phyloP scores from a whole-genome alignment of 257 asterid genomes.

The Penstemon newberryi region DNA sequence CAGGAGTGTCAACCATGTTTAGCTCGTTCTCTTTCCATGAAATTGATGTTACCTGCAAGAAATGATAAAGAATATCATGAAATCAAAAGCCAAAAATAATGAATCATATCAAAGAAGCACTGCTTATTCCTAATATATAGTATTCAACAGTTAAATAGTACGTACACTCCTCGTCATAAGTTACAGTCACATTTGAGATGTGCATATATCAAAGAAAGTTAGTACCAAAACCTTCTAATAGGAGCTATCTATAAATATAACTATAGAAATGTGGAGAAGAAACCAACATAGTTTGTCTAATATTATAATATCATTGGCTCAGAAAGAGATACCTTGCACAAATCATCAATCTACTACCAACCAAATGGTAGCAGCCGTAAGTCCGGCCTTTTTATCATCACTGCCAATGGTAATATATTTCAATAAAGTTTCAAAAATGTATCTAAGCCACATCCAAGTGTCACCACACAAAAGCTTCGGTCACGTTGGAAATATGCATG shows the following conservation, averaged over 20 bases:
- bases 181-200: no score
- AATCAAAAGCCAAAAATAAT: neutral
- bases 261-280: neutral
- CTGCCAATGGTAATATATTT: constrained; percentile 41
- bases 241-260: no score
- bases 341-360: constrained; percentile 83
- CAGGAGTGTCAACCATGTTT: constrained; percentile 99
- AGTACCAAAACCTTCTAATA: no score
- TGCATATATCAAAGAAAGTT: no score
- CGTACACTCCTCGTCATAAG: no score
- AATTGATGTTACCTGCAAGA: constrained; percentile 84
- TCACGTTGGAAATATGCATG: no score
- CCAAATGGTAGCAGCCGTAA: constrained; percentile 71
- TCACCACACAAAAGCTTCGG: neutral
- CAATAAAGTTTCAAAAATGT: constrained; percentile 14
- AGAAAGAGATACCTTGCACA: constrained; percentile 50
- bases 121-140: no score
- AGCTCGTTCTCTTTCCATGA: constrained; percentile 93
- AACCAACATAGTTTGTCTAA: neutral
- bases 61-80: constrained; percentile 22
- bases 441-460: neutral
- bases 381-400: constrained; percentile 93
- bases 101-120: no score
- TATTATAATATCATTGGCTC: constrained; percentile 50
- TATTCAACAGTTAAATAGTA: no score